Evolutionary conservation across 2,329 filamentous ascomycete genomes (phyloP).

Genomic region (Fusarium multiceps): DNA sequence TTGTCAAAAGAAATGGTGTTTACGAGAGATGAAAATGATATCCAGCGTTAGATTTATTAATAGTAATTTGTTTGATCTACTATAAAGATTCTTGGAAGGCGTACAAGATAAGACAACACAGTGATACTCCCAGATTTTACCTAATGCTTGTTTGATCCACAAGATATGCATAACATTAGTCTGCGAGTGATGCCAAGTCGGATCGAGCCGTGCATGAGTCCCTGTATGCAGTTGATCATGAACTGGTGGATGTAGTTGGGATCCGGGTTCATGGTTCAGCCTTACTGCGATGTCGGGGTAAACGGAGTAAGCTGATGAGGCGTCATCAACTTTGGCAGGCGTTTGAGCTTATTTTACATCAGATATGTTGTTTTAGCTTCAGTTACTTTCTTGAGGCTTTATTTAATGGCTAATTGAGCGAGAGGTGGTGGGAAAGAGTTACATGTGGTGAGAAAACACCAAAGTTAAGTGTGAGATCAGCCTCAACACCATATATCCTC

Average conservation of each 20-base stretch:
- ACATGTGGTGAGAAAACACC: neutral
- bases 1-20: neutral
- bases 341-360: neutral
- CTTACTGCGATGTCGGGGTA: neutral
- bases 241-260: neutral
- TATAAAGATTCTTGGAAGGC: neutral
- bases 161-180: neutral
- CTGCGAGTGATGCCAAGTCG: neutral
- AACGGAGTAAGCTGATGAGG: neutral
- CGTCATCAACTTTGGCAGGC: neutral
- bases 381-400: accelerated
- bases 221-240: neutral
- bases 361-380: neutral
- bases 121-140: neutral
- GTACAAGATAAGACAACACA: neutral
- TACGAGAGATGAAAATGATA: slow-evolving; percentile 31
- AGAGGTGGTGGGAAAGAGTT: accelerated
- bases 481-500: neutral
- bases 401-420: neutral
- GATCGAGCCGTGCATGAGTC: neutral
- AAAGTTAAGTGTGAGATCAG: accelerated
- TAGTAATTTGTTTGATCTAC: slow-evolving; percentile 18
- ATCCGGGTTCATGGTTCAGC: neutral
- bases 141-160: neutral
- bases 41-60: slow-evolving; percentile 33